Base-by-base conservation (phyloP, 2,329 filamentous ascomycete species). In the Tolypocladium album region DNA sequence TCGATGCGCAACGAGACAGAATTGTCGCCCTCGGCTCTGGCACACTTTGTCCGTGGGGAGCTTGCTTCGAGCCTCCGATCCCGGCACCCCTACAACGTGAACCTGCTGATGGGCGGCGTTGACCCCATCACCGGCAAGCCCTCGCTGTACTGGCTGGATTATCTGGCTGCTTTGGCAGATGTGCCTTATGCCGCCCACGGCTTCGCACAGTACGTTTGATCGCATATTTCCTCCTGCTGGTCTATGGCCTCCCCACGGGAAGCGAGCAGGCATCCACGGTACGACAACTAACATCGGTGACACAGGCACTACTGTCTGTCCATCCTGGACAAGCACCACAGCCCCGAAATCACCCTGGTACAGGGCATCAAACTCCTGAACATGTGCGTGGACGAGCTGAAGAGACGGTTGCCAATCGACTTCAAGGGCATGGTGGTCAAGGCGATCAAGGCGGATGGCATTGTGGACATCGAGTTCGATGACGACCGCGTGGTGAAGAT, bases 351-450 rank as follows among this genome's bases (percentile, higher is more conserved):
- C 75, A 84, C 83, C 63, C 86, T 94, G 59, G 92, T 89, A 64
- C 85, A 96, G 75, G 94, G 94, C 60, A 84, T 96, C 78, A 94
- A 96, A 81, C 86, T 99, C 64, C 80, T 99, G 70, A 88, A 85
- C 69, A 89, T 97, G 87, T 99, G 94, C 79, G 94, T 90, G 67
- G 92, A 97, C 74, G 94, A 99, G 81, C 79, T 99, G 72, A 96
- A 97, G 85, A 87, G 94, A 74, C 86, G 95, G 76, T 84, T 99
- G 81, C 94, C 94, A 62, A 92, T 99, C 72, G 94, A 99, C 75
- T 99, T 97, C 84, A 99, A 99, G 83, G 94, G 94, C 45, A 90
- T 96, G 87, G 71, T 82, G 58, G 92, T 99, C 69, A 97, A 97
- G 82, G 89, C 92, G 42, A 86, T 99, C 69, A 96, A 92, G 63